Base-by-base conservation (phyloP, 129 eudicot genomes). In the Scalesia atractyloides region DNA sequence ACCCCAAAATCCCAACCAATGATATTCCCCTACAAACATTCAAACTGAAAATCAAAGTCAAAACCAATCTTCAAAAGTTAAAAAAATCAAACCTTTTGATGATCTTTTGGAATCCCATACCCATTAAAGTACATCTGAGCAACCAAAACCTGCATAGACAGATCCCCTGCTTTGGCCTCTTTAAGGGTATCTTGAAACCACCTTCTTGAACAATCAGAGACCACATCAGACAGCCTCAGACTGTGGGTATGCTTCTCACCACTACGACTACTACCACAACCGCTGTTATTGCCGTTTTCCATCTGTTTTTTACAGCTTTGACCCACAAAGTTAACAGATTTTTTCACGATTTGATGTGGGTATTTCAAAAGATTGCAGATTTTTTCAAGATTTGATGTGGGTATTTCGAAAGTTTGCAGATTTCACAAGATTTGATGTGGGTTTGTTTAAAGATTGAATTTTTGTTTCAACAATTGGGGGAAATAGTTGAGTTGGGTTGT, bases 161-260 rank as follows among this genome's bases (percentile, higher is more conserved):
- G 64, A 79, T 89, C 96, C 73, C 96, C 96, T 9, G 87, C 80
- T 81, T 86, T 89, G 12, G 96, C 96, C 26, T 89, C 88, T 75
- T 82, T 84, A 0, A 86, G 84, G n/a, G 92, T 86, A 11, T 86
- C 92, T 66, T 72, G 83, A 72, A 89, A 92, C 98, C 98, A 92
- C 54, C 96, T 77, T 57, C 75, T 63, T 16, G 76, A 69, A 52
- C 90, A 91, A 77, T 88, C 97, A 3, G 96, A 76, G 3, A 91
- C 91, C 77, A 88, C 91, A 43, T 76, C 78, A 16, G 97, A 91
- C 73, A 91, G 74, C 43, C 87, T 84, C 71, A 79, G 57, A 62
- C 82, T 79, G 36, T 65, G 66, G 76, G 68, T 71, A 65, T 19
- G 53, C 49, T 74, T 65, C 60, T 80, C 82, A 9, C 81, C 61